These are phyloP conservation scores for Ganoderma leucocontextum DNA, from an alignment of 1,284 basidiomycete genomes.

Conservation along the genomic window DNA sequence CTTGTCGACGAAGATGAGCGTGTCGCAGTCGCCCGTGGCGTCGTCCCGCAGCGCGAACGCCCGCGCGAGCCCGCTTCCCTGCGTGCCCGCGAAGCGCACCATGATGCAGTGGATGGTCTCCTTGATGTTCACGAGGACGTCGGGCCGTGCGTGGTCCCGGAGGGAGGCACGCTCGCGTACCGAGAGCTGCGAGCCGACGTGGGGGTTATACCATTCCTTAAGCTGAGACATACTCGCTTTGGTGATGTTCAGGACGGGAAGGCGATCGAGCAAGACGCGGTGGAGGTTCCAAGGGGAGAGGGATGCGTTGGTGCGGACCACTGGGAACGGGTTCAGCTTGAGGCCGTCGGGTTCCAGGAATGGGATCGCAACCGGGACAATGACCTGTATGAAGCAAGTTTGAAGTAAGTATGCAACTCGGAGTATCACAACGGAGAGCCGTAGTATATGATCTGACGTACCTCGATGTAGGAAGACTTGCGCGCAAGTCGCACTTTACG, in stretches of 20 bases:
- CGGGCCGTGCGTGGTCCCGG: conserved; percentile 22
- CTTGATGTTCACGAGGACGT: conserved; percentile 44
- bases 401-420: not conserved
- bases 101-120: conserved; percentile 45
- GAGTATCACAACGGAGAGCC: conserved; percentile 31
- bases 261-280: conserved; percentile 47
- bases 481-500: conserved; percentile 55
- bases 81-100: conserved; percentile 36
- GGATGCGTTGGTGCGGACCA: conserved; percentile 30
- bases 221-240: conserved; percentile 1
- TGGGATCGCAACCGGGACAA: conserved; percentile 37
- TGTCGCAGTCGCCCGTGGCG: conserved; percentile 38
- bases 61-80: conserved; percentile 15
- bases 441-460: conserved; percentile 34
- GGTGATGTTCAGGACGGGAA: conserved; percentile 44
- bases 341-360: conserved; percentile 35
- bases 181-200: conserved; percentile 45
- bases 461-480: conserved; percentile 62
- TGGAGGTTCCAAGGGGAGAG: conserved; percentile 48
- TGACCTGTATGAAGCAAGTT: conserved; percentile 37
- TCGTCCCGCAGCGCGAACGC: conserved; percentile 45
- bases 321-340: conserved; percentile 46
- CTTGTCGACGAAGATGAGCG: conserved; percentile 50
- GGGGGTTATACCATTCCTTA: conserved; percentile 43
- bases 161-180: conserved; percentile 38